Conservation (phyloP, 2,329 filamentous ascomycete species). For the Lasiodiplodia hormozganensis region DNA sequence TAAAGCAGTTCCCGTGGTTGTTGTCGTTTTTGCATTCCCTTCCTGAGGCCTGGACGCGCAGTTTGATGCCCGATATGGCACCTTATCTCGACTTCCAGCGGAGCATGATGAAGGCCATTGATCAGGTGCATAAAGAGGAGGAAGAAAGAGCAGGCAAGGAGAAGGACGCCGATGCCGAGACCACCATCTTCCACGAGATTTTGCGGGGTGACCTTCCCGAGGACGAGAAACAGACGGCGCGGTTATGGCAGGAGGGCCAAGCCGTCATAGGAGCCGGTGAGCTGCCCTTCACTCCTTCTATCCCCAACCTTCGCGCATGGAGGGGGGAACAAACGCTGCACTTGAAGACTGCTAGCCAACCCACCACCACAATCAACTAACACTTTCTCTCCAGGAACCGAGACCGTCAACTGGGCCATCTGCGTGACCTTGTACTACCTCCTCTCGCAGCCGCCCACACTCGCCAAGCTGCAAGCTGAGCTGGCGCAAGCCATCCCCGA, state of each 20-base stretch:
- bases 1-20: slow-evolving; percentile 36
- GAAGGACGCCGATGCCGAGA: not conserved
- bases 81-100: slow-evolving; percentile 30
- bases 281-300: not conserved
- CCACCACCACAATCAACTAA: not conserved
- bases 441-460: slow-evolving; percentile 41
- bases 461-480: slow-evolving; percentile 44
- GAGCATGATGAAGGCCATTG: slow-evolving; percentile 24
- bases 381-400: slow-evolving; percentile 45
- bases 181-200: slow-evolving; percentile 33
- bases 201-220: slow-evolving; percentile 29
- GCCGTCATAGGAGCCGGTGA: slow-evolving; percentile 31
- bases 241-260: slow-evolving; percentile 31
- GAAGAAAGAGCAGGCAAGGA: slow-evolving; percentile 5
- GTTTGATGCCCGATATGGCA: slow-evolving; percentile 29
- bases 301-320: not conserved
- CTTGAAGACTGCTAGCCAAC: no score
- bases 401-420: slow-evolving; percentile 47
- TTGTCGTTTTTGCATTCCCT: slow-evolving; percentile 25
- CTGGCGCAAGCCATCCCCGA: slow-evolving; percentile 34
- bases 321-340: no score
- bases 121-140: slow-evolving; percentile 26
- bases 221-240: slow-evolving; percentile 28
- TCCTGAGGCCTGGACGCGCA: slow-evolving; percentile 13
- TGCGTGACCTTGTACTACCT: slow-evolving; percentile 46